Conservation (phyloP, 441 rosid species). For the Erodium texanum region DNA sequence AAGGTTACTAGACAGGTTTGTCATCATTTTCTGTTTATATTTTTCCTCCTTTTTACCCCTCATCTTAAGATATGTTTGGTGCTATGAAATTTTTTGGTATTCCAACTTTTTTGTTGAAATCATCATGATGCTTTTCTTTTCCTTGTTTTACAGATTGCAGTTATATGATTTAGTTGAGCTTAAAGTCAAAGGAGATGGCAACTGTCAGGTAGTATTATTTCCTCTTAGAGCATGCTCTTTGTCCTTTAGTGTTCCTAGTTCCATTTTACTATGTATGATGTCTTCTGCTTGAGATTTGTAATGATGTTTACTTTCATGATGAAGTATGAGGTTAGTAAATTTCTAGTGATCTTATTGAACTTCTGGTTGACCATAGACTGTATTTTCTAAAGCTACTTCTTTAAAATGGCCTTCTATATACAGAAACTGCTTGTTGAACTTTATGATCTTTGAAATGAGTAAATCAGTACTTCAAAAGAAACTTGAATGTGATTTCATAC, state of each 20-base stretch:
- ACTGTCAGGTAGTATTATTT: slow-evolving; percentile 37
- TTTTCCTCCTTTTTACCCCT: background rate
- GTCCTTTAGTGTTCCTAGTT: background rate
- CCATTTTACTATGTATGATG: background rate
- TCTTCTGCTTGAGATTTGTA: background rate
- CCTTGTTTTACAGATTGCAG: slow-evolving; percentile 27
- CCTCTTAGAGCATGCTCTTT: background rate
- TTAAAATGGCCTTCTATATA: background rate
- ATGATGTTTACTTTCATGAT: background rate
- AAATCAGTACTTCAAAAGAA: background rate
- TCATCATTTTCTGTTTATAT: background rate
- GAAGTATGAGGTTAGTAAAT: background rate
- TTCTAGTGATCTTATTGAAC: background rate
- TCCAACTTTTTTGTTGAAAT: no score
- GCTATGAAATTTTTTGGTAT: background rate
- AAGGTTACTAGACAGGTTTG: slow-evolving; percentile 41
- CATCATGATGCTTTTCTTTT: background rate
- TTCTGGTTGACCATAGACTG: background rate
- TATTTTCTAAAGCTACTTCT: background rate
- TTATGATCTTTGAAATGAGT: background rate
- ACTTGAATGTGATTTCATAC: background rate
- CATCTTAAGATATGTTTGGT: background rate
- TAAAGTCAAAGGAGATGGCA: slow-evolving; percentile 51
- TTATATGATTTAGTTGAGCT: slow-evolving; percentile 38
- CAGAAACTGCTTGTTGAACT: background rate